These are phyloP conservation scores for Suhomyces anneliseae DNA, from an alignment of 1,139 yeast species.

Conservation along the genomic window DNA sequence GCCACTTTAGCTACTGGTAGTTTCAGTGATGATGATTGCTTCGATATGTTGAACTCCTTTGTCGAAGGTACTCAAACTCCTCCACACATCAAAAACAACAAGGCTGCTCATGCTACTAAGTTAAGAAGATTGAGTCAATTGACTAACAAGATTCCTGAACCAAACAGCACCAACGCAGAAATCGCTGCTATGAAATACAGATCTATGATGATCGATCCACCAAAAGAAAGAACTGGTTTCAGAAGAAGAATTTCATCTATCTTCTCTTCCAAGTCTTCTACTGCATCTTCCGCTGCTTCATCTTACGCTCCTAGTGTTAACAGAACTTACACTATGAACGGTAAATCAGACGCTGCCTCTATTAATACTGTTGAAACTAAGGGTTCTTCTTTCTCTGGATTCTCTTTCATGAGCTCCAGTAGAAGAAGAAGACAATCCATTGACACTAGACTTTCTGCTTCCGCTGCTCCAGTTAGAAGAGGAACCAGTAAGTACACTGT, in stretches of 20 bases:
- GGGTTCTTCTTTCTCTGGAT: slow-evolving; percentile 32
- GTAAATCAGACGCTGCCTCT: slow-evolving; percentile 28
- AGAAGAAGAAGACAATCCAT: slow-evolving; percentile 10
- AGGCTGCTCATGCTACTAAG: background rate
- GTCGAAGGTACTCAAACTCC: slow-evolving; percentile 7
- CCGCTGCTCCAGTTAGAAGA: slow-evolving; percentile 8
- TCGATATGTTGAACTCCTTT: slow-evolving; percentile 23
- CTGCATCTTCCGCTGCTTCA: slow-evolving; percentile 8
- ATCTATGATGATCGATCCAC: slow-evolving; percentile 16
- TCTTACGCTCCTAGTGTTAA: slow-evolving; percentile 8
- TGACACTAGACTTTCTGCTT: slow-evolving; percentile 5
- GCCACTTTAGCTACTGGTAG: slow-evolving; percentile 4
- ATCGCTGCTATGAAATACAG: slow-evolving; percentile 18
- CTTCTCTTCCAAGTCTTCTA: slow-evolving; percentile 20
- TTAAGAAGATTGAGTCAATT: slow-evolving; percentile 2
- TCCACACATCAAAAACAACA: slow-evolving; percentile 2
- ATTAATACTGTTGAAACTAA: slow-evolving; percentile 29
- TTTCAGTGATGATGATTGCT: slow-evolving; percentile 16
- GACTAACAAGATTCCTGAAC: background rate
- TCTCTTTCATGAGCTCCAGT: slow-evolving; percentile 26
- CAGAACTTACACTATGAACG: slow-evolving; percentile 1
- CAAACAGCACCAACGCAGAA: slow-evolving; percentile 9
- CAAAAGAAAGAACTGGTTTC: slow-evolving; percentile 25
- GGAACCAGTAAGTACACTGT: slow-evolving; percentile 20
- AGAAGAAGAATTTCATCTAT: slow-evolving; percentile 29